Base-by-base conservation (phyloP, 2,329 filamentous ascomycete genomes). In the Curvularia sp. region DNA sequence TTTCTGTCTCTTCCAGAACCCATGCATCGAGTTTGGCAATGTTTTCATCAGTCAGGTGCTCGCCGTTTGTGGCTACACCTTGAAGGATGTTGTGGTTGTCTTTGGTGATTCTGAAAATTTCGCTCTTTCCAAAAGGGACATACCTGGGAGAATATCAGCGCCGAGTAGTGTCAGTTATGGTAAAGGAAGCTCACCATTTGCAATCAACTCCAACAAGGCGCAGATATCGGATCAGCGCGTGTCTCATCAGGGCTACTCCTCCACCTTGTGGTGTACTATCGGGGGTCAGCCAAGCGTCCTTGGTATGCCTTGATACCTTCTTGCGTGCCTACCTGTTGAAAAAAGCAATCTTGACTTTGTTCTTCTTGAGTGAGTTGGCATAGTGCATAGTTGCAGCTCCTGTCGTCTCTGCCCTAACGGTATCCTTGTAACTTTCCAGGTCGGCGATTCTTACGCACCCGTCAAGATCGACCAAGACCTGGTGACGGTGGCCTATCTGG, bases 51-150 rank as follows among this genome's bases (percentile, higher is more conserved):
- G 83, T 86, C 30, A 94, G 81, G n/a, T 86, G 83, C 65, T 91
- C 84, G 2, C 85, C 83, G 0, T 55, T 36, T 25, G 83, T 81
- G 39, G 87, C 87, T 41, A 93, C 91, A 8, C 91, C 91, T 78
- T 95, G 91, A 2, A 95, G 86, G 63, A 94, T 93, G 77, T 95
- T 95, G 84, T 95, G 91, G 67, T 93, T 90, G 65, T 89, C 93
- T 79, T 95, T 95, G 65, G 91, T 95, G 76, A 92, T 89, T 49
- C 90, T 84, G 77, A 95, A 95, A 10, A 94, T 87, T 15, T 89
- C 88, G 3, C 90, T 90, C 87, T 21, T 91, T 90, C 74, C 92
- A 18, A 41, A 92, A 6, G 91, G 91, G 1, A 94, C 91, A 60
- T 84, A 86, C 83, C 83, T 85, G n/a, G 43, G 30, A n/a, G 34